Conservation (phyloP, 1,139 yeast genomes). For the Candida neerlandica region DNA sequence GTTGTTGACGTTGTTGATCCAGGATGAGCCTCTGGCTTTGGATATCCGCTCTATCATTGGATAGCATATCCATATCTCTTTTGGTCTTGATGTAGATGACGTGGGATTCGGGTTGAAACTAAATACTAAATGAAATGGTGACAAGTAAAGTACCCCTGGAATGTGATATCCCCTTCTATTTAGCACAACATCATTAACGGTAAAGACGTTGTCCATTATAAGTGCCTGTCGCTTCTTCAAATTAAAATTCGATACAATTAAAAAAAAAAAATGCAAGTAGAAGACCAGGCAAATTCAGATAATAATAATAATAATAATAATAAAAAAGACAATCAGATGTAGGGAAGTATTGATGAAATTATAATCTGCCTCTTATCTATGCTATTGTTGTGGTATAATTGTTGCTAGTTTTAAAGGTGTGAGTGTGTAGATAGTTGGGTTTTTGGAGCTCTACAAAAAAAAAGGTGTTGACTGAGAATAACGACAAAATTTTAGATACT, state of each 20-base stretch:
- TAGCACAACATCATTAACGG: conserved; percentile 68
- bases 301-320: too few species aligned
- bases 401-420: too few species aligned
- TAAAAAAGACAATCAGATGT: background rate
- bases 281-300: background rate
- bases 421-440: too few species aligned
- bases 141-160: conserved; percentile 72
- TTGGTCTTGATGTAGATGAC: conserved; percentile 25
- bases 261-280: background rate
- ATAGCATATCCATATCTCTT: conserved; percentile 91
- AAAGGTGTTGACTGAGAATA: too few species aligned
- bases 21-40: conserved; percentile 57
- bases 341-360: too few species aligned
- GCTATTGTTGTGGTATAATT: too few species aligned
- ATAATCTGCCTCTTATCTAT: too few species aligned
- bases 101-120: conserved; percentile 33
- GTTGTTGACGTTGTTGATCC: conserved; percentile 23
- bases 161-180: conserved; percentile 69
- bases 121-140: conserved; percentile 87
- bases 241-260: background rate
- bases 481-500: too few species aligned
- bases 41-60: conserved; percentile 77
- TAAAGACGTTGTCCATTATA: conserved; percentile 23
- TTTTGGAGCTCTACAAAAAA: too few species aligned
- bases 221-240: background rate